Evolutionary conservation across 2,329 filamentous ascomycete genomes (phyloP), one percentile per base, ranked within the genome.

Genomic region (Aaosphaeria pasadenensis): DNA sequence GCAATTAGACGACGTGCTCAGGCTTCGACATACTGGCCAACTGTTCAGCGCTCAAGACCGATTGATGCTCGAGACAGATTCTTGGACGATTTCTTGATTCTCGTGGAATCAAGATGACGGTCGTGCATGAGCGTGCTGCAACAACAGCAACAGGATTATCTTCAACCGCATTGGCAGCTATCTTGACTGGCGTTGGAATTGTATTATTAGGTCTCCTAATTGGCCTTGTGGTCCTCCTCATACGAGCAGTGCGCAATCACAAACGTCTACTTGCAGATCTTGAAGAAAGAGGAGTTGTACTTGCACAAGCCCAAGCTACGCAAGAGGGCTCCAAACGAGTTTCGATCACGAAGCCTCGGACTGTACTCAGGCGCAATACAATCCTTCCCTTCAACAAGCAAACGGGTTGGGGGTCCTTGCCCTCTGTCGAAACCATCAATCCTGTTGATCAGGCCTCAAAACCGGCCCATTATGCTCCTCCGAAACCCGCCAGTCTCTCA

Each of bases 351-450:
- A 63, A 54, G 44, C 66, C 66, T n/a, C 66, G 64, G 46, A 50
- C 60, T 36, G 61, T 67, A 0, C 51, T 69, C 5, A 58, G 62
- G 48, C 62, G 66, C 33, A 67, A 61, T 40, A 62, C 59, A 3
- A 51, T 66, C 9, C 51, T 69, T 4, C 63, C 66, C 2, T 71
- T 68, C 58, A 66, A 68, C 40, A 54, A 60, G 2, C 63, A 62
- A 39, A 63, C 63, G 11, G 71, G 70, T 35, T 77, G 73, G 73
- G 71, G 64, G 11, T 57, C 70, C 42, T 55, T 76, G 7, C 60
- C 61, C 7, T 76, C 73, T 1, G 60, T 64, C n/a, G 72, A 75
- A 38, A 63, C 60, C 0, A 57, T 69, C 44, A 48, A 53, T n/a
- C 55, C 54, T 5, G 38, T 52, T 11, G 53, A 62, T 13, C 46